phyloP scores from a whole-genome alignment of 2,329 filamentous ascomycete species.

The Lachnellula arida region DNA sequence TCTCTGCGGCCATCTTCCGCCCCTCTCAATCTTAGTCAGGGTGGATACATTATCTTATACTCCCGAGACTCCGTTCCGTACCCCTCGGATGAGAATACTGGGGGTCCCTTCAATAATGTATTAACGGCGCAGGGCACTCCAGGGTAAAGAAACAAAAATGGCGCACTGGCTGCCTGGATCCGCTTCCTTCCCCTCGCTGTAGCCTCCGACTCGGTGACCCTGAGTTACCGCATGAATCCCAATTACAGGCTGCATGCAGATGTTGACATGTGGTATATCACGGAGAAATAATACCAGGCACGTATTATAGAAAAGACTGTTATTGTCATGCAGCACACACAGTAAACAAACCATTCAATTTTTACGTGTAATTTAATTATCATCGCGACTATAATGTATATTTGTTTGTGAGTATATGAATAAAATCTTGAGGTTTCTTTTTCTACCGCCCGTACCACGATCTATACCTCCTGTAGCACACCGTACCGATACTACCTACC shows the following conservation, averaged over 20 bases:
- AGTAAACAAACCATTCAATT: constrained; percentile 8
- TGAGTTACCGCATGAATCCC: constrained; percentile 19
- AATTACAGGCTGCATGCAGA: constrained; percentile 14
- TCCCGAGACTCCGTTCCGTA: no score
- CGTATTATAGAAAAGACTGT: constrained; percentile 6
- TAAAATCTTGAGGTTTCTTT: no score
- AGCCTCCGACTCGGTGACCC: not conserved
- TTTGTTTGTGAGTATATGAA: not conserved
- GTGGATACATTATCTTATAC: no score
- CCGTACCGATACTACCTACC: no score
- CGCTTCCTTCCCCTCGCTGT: not conserved
- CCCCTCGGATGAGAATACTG: not conserved
- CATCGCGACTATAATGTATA: not conserved
- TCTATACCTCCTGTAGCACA: no score
- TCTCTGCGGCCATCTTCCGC: not conserved
- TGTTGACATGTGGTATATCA: constrained; percentile 5
- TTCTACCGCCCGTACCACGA: no score
- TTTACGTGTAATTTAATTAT: not conserved
- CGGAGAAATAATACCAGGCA: constrained; percentile 7
- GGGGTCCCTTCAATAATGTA: not conserved
- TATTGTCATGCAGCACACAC: not conserved
- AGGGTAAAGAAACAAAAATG: constrained; percentile 5
- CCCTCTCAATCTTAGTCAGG: not conserved
- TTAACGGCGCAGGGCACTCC: no score
- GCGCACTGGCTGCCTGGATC: constrained; percentile 3